Evolutionary conservation across 2,329 filamentous ascomycete genomes (phyloP).

Genomic region (Sphaerostilbella broomeana): DNA sequence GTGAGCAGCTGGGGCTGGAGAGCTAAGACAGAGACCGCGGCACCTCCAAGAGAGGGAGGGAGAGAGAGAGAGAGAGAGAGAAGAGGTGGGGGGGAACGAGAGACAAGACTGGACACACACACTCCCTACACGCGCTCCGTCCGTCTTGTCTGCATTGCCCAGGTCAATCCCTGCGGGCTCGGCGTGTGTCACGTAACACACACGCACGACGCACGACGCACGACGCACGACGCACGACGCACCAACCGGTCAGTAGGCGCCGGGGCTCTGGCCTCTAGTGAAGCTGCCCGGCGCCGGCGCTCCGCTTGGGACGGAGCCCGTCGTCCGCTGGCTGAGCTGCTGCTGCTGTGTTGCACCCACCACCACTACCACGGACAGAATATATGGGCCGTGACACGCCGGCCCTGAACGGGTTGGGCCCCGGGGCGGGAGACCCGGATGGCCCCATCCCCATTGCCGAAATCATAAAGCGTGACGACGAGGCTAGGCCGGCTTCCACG

Average conservation of each 20-base stretch:
- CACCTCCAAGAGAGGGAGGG: background rate
- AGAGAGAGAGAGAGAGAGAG: background rate
- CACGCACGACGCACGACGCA: too few relatives aligned
- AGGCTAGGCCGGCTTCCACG: background rate
- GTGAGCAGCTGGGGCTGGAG: too few relatives aligned
- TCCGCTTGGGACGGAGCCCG: constrained; percentile 5
- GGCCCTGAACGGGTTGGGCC: constrained; percentile 7
- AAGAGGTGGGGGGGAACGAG: background rate
- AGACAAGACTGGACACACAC: background rate
- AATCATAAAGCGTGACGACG: constrained; percentile 3
- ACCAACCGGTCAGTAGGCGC: background rate
- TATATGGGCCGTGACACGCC: constrained; percentile 8
- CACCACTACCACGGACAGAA: background rate
- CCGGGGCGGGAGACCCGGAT: constrained; percentile 7
- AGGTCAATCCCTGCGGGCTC: too few relatives aligned
- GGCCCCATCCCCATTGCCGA: constrained; percentile 2
- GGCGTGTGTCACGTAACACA: background rate
- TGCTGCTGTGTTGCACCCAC: constrained; percentile 6
- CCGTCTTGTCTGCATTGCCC: too few relatives aligned
- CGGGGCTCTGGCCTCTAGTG: constrained; percentile 1
- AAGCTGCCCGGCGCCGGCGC: constrained; percentile 1
- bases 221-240: too few relatives aligned
- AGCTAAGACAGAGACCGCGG: background rate
- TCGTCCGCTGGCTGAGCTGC: constrained; percentile 1
- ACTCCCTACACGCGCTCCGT: too few relatives aligned